Evolutionary conservation across 208 protist species (phyloP).

Genomic region (Tetramitus jugosus): DNA sequence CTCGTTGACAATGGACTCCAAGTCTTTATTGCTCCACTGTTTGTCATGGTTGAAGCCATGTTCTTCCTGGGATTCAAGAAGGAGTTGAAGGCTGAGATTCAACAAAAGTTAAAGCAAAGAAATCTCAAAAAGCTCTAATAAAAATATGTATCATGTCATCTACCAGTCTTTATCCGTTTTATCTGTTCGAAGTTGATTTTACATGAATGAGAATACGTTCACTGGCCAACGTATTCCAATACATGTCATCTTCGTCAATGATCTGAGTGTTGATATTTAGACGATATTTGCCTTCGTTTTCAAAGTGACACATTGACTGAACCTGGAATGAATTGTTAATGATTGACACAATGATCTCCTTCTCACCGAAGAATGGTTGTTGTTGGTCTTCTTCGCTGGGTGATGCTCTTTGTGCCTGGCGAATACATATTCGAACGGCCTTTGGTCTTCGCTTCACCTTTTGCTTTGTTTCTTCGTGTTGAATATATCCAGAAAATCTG

Average conservation of each 20-base stretch:
- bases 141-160: too few species aligned
- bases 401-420: too few species aligned
- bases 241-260: neutral
- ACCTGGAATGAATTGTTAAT: neutral
- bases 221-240: neutral
- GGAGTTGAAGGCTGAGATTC: neutral
- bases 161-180: too few species aligned
- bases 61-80: neutral
- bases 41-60: neutral
- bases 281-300: slow-evolving; percentile 6
- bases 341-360: neutral
- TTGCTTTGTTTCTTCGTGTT: neutral
- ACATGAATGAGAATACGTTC: neutral
- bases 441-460: too few species aligned
- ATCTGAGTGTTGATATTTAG: neutral
- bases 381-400: too few species aligned
- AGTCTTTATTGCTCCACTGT: slow-evolving; percentile 2
- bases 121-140: too few species aligned
- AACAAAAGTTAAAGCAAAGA: too few species aligned
- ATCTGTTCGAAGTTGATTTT: too few species aligned
- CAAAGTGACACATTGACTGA: neutral
- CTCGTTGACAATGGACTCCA: slow-evolving; percentile 4
- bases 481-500: slow-evolving; percentile 4
- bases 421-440: too few species aligned
- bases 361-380: too few species aligned